Conservation (phyloP, 441 rosid genomes). For the Kokia cookei region DNA sequence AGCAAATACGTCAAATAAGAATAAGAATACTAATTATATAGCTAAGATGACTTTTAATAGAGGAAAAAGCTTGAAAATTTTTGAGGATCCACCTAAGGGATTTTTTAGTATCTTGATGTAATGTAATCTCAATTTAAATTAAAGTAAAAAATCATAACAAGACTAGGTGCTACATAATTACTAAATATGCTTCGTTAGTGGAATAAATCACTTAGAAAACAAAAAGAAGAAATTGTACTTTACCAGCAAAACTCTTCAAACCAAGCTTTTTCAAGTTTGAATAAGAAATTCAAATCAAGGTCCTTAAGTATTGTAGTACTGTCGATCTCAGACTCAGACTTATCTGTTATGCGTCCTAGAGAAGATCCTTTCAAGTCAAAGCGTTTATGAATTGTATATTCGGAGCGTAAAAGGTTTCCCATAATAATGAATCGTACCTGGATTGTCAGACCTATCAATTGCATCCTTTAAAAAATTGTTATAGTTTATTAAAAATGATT, state of each 20-base stretch:
- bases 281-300: constrained; percentile 63
- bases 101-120: too few species aligned
- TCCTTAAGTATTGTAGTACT: constrained; percentile 62
- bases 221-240: neutral
- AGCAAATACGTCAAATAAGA: too few species aligned
- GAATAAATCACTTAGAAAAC: neutral
- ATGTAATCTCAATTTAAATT: too few species aligned
- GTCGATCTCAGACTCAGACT: constrained; percentile 50
- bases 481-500: too few species aligned
- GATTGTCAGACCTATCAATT: neutral
- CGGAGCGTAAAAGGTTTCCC: constrained; percentile 66
- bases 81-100: too few species aligned
- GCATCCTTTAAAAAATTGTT: neutral
- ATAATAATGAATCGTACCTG: constrained; percentile 66
- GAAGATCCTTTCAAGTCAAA: constrained; percentile 74
- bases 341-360: constrained; percentile 62
- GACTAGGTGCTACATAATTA: neutral
- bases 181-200: neutral
- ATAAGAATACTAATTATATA: too few species aligned
- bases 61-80: too few species aligned
- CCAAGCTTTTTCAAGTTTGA: constrained; percentile 56
- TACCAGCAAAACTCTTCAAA: constrained; percentile 61
- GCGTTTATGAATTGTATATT: constrained; percentile 48
- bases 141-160: neutral
- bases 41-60: too few species aligned